Percentiles rank a stretch among this genome's conserved stretches.
Conservation (phyloP, 148 eudicot species). For the Camellia lanceoleosa region DNA sequence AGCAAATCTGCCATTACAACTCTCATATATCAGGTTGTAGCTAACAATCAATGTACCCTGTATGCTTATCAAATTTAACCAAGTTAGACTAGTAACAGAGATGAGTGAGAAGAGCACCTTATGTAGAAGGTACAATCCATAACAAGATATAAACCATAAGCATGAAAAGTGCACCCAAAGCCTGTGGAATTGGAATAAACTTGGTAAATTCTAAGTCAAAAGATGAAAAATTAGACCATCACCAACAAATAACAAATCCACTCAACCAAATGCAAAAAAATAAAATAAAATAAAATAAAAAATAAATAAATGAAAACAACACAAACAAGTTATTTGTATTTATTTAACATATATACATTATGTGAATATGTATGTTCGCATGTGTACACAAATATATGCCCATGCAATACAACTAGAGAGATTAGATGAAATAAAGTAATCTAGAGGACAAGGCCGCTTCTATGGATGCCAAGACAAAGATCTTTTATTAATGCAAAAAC, state of each 20-base stretch:
- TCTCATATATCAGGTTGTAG: neutral
- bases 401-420: neutral
- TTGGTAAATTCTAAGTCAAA: neutral
- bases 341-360: neutral
- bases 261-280: neutral
- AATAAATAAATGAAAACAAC: too few species aligned
- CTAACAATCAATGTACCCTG: neutral
- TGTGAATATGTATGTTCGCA: neutral
- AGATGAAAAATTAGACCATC: neutral
- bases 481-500: neutral
- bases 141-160: slow-evolving; percentile 73
- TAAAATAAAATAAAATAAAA: neutral
- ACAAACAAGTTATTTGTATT: neutral
- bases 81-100: neutral
- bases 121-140: slow-evolving; percentile 70
- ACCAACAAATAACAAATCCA: neutral
- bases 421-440: neutral
- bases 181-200: slow-evolving; percentile 45
- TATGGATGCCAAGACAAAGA: neutral
- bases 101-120: slow-evolving; percentile 47
- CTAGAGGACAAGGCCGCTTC: neutral
- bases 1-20: neutral
- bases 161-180: slow-evolving; percentile 88
- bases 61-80: neutral
- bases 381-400: neutral